Percentiles rank a stretch among this genome's conserved stretches.
Evolutionary conservation across 2,329 filamentous ascomycete genomes (phyloP).

Genomic region (Colletotrichum higginsianum): DNA sequence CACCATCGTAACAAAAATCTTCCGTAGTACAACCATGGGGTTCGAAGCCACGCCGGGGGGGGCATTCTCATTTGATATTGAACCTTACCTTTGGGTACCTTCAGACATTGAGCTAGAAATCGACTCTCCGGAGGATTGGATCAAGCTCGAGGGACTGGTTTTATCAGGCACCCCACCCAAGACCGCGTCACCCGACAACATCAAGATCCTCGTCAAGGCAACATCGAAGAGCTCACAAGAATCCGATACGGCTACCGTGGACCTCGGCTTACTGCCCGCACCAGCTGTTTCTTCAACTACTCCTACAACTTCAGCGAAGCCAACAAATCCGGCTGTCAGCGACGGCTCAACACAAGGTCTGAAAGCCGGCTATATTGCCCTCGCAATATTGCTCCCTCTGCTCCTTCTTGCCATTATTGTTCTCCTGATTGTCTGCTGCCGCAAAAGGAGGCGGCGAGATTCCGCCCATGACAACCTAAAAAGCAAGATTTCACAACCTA

Average conservation of each 20-base stretch:
- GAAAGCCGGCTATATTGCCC: constrained; percentile 37
- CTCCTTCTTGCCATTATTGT: constrained; percentile 27
- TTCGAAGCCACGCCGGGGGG: constrained; percentile 59
- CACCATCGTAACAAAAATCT: constrained; percentile 56
- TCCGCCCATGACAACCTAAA: constrained; percentile 41
- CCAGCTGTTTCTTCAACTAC: constrained; percentile 45
- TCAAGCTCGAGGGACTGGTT: constrained; percentile 56
- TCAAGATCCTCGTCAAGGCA: constrained; percentile 49
- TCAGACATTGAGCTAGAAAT: constrained; percentile 56
- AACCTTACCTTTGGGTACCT: constrained; percentile 58
- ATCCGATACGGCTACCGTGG: constrained; percentile 56
- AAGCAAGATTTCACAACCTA: constrained; percentile 50
- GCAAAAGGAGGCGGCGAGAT: constrained; percentile 45
- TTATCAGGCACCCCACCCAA: constrained; percentile 60
- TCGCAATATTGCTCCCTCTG: constrained; percentile 39
- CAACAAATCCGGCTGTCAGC: constrained; percentile 45
- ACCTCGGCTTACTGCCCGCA: constrained; percentile 53
- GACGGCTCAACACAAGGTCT: constrained; percentile 19
- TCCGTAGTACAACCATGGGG: constrained; percentile 56
- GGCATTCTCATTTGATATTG: constrained; percentile 59
- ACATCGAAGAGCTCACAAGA: constrained; percentile 51
- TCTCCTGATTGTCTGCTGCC: constrained; percentile 48
- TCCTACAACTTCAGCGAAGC: constrained; percentile 45
- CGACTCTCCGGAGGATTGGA: constrained; percentile 59
- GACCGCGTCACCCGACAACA: constrained; percentile 46